Conservation (phyloP, 2,329 filamentous ascomycete species). For the Talaromyces atroroseus region DNA sequence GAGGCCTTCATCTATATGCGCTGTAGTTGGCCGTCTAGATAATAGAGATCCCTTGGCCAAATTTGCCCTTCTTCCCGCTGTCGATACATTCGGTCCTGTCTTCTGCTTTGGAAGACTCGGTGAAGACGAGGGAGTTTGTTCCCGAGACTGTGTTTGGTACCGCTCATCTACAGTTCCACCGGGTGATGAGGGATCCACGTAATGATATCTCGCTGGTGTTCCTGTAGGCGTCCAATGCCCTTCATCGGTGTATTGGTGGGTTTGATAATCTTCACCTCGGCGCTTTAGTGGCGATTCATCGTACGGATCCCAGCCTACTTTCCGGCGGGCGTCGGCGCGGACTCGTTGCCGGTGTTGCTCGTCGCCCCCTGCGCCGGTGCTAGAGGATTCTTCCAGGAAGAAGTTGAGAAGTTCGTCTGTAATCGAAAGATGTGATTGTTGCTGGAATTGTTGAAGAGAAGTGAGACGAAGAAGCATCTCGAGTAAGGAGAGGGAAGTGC, state of each 20-base stretch:
- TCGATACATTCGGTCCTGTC: not conserved
- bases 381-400: slow-evolving; percentile 68
- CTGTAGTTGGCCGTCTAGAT: slow-evolving; percentile 25
- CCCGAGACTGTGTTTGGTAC: slow-evolving; percentile 24
- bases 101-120: slow-evolving; percentile 7
- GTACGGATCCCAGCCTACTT: slow-evolving; percentile 67
- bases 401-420: slow-evolving; percentile 85
- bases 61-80: slow-evolving; percentile 7
- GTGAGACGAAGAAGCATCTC: slow-evolving; percentile 83
- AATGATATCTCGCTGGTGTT: slow-evolving; percentile 20
- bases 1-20: slow-evolving; percentile 26
- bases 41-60: slow-evolving; percentile 30
- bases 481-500: slow-evolving; percentile 69
- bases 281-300: slow-evolving; percentile 64
- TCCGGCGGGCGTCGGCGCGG: slow-evolving; percentile 54
- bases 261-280: slow-evolving; percentile 61
- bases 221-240: slow-evolving; percentile 18
- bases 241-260: slow-evolving; percentile 29
- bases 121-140: slow-evolving; percentile 27
- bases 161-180: slow-evolving; percentile 14
- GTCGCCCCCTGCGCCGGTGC: slow-evolving; percentile 60
- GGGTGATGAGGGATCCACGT: slow-evolving; percentile 23
- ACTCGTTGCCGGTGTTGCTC: slow-evolving; percentile 56
- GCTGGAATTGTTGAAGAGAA: slow-evolving; percentile 86
- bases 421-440: slow-evolving; percentile 81